Base-by-base conservation (phyloP, 345 rosid genomes). In the Rhodomyrtus tomentosa region DNA sequence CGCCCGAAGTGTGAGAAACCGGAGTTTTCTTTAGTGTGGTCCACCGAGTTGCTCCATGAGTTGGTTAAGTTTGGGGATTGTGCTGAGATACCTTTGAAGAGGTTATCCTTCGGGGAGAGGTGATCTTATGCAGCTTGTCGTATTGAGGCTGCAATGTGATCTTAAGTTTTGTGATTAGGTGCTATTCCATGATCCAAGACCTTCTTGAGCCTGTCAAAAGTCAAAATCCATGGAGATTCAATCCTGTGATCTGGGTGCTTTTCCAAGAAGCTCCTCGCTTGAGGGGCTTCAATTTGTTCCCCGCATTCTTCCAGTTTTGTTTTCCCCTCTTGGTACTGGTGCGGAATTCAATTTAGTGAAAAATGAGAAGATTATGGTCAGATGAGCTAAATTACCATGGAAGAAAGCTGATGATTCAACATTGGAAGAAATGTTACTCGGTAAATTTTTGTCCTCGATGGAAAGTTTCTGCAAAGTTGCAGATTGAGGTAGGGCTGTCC, bases 401-500 rank as follows among this genome's bases (percentile, higher is more conserved):
- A 86, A 80, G 87, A 86, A 54, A 83, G 50, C 82, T 48, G 82
- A 48, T 50, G 24, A 68, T 68, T 36, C 79, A 5, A 81, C 82
- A 25, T 80, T 49, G 55, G 52, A 81, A 27, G 52, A 81, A 80
- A 81, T 51, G 38, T 81, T 81, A 50, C 54, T 42, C 20, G 5
- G 22, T 49, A 51, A 36, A 51, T 81, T n/a, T 81, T 80, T 80
- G 82, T 83, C 90, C 54, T 85, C 82, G 21, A 84, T 88, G 89
- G 91, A 82, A 89, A 85, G 83, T 90, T 84, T 50, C 82, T 88
- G 91, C 94, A 86, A 89, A 89, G 88, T 85, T 91, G 83, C 86
- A n/a, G 55, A 82, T 81, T 84, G 89, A 92, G 98, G 96, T 94
- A 91, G 94, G 93, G 88, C 86, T 89, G 85, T 88, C 89, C 91